phyloP scores from a whole-genome alignment of 2,329 filamentous ascomycete species.

The Aspergillus ochraceoroseus region DNA sequence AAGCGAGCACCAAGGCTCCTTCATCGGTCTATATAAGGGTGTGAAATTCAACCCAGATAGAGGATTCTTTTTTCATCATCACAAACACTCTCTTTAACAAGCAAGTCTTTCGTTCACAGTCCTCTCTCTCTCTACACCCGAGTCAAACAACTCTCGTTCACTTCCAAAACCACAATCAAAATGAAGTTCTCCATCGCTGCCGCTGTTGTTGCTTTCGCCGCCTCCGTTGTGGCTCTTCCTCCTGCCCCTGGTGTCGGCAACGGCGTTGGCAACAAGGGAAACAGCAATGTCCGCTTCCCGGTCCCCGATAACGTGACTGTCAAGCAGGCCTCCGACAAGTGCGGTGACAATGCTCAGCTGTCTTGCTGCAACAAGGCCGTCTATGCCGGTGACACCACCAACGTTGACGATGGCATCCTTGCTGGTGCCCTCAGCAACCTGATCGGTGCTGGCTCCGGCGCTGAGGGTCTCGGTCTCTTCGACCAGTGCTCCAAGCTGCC shows the following conservation, averaged over 20 bases:
- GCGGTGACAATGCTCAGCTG: conserved; percentile 37
- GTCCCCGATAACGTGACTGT: conserved; percentile 32
- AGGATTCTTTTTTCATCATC: conserved; percentile 22
- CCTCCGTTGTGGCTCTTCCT: conserved; percentile 32
- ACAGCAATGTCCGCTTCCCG: conserved; percentile 33
- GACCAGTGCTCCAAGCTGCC: conserved; percentile 42
- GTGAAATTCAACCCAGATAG: conserved; percentile 12
- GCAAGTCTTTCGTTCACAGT: conserved; percentile 25
- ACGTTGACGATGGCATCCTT: conserved; percentile 32
- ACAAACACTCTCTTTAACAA: conserved; percentile 35
- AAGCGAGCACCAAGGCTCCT: conserved; percentile 22
- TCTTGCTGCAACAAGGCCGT: conserved; percentile 41
- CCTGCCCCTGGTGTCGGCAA: conserved; percentile 20
- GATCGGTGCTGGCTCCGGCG: conserved; percentile 32
- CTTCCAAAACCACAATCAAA: conserved; percentile 33
- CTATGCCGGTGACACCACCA: conserved; percentile 35
- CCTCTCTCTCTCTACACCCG: conserved; percentile 11
- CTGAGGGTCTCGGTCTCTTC: conserved; percentile 38
- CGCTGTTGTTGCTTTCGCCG: conserved; percentile 34
- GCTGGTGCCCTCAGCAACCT: conserved; percentile 34
- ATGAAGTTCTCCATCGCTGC: conserved; percentile 38
- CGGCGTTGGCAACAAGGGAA: conserved; percentile 30
- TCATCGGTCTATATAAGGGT: conserved; percentile 33
- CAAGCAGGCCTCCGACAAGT: conserved; percentile 39
- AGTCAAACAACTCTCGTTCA: conserved; percentile 26